Evolutionary conservation across 352 stramenopile genomes (phyloP), one percentile per base, ranked within the genome.

Genomic region (Proteromonas lacertae): DNA sequence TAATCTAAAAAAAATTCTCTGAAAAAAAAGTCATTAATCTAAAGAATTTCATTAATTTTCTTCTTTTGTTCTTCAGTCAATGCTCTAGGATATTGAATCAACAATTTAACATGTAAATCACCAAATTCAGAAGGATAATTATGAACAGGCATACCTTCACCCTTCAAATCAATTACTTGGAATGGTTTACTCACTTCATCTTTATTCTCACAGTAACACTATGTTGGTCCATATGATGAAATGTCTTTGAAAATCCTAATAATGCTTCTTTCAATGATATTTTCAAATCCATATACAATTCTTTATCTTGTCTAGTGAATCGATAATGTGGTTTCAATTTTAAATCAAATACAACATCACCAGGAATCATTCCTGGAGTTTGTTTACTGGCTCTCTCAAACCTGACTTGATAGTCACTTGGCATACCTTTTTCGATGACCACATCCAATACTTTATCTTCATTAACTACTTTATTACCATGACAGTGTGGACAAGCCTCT

Each of bases 401-500:
- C 29, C 71, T 74, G 38, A 97, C 69, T 25, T 69, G 50, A 47
- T 90, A 65, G 17, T 76, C 71, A 29, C 84, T 62, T 18, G 70
- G 49, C 42, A 91, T 89, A 35, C 84, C 84, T 46, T 71, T 73
- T 17, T 82, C 60, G 2, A 96, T 47, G 37, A 92, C 74, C 19
- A 92, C 67, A n/a, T 86, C 89, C 38, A 97, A 69, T 39, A 62
- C 59, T 29, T 91, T 75, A 44, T 87, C 76, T 44, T 84, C 59
- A 41, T 86, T 71, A 41, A 89, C 61, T 3, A 77, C 83, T 38
- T 81, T 79, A 17, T 77, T 80, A 35, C 66, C 75, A 4, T 68
- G 73, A 55, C 76, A 83, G 26, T 73, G 71, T 46, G 69, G 68
- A 36, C 83, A 92, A 29, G 78, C 71, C 25, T 49, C 44, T 12